Percentiles rank a stretch among this genome's conserved stretches.
Conservation (phyloP, 2,329 filamentous ascomycete species). For the Colletotrichum agaves region DNA sequence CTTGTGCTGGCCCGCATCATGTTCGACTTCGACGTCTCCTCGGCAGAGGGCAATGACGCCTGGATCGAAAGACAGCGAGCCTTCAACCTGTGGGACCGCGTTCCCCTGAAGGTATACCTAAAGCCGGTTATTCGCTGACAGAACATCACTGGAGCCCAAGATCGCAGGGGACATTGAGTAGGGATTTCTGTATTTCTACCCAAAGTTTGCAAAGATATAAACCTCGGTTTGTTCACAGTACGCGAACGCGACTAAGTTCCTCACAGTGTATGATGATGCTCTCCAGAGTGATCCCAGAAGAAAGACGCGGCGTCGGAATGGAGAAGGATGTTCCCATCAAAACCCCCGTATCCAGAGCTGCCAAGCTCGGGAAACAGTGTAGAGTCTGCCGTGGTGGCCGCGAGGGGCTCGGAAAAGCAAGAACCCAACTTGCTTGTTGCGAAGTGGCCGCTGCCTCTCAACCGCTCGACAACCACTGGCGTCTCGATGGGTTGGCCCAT, state of each 20-base stretch:
- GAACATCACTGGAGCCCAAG: not conserved
- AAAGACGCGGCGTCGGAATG: not conserved
- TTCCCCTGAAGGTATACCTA: constrained; percentile 1
- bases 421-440: not conserved
- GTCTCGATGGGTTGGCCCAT: constrained; percentile 51
- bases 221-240: not conserved
- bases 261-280: not conserved
- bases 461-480: constrained; percentile 57
- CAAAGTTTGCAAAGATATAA: not conserved
- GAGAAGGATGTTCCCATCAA: not conserved
- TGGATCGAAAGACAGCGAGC: constrained; percentile 12
- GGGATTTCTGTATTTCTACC: not conserved
- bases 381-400: not conserved
- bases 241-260: too few relatives aligned
- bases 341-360: not conserved
- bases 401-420: not conserved
- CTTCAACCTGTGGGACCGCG: constrained; percentile 3
- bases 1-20: constrained; percentile 20
- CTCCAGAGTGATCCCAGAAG: not conserved
- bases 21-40: not conserved
- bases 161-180: too few relatives aligned
- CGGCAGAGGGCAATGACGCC: not conserved
- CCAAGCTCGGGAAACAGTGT: not conserved
- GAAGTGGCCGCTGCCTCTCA: constrained; percentile 49
- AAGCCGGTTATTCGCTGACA: not conserved